phyloP scores from a whole-genome alignment of 2,329 filamentous ascomycete species.

The Epicoccum sorghinum region DNA sequence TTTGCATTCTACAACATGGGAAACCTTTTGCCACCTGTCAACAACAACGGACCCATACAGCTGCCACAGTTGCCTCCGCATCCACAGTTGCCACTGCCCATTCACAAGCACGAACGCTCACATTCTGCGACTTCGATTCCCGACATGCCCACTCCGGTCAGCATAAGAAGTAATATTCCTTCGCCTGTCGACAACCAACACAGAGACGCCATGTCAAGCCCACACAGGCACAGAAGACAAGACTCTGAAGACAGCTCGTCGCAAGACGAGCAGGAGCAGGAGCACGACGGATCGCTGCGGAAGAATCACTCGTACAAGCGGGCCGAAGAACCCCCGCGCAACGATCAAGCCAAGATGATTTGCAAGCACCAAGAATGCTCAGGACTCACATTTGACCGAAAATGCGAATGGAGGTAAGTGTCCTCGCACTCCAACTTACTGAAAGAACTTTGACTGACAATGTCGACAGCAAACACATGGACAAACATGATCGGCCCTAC shows the following conservation, averaged over 20 bases:
- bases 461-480: slow-evolving; percentile 85
- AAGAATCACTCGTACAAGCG: slow-evolving; percentile 49
- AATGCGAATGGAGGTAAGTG: slow-evolving; percentile 93
- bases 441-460: neutral
- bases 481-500: slow-evolving; percentile 94
- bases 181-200: slow-evolving; percentile 35
- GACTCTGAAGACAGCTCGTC: slow-evolving; percentile 38
- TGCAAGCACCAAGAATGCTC: slow-evolving; percentile 73
- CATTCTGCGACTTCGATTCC: slow-evolving; percentile 36
- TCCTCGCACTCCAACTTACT: neutral
- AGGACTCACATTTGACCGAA: slow-evolving; percentile 74
- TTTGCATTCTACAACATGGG: slow-evolving; percentile 34
- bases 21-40: slow-evolving; percentile 27
- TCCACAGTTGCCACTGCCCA: slow-evolving; percentile 23
- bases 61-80: slow-evolving; percentile 17
- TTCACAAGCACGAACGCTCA: slow-evolving; percentile 39
- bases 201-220: slow-evolving; percentile 29
- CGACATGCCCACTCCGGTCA: slow-evolving; percentile 46
- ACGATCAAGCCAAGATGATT: slow-evolving; percentile 74
- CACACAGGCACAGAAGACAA: slow-evolving; percentile 26
- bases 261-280: slow-evolving; percentile 26
- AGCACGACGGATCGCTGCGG: slow-evolving; percentile 34
- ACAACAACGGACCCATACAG: slow-evolving; percentile 30
- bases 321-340: slow-evolving; percentile 62
- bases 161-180: slow-evolving; percentile 34